Conservation (phyloP, 2,329 filamentous ascomycete genomes). For the Calonectria henricotiae region DNA sequence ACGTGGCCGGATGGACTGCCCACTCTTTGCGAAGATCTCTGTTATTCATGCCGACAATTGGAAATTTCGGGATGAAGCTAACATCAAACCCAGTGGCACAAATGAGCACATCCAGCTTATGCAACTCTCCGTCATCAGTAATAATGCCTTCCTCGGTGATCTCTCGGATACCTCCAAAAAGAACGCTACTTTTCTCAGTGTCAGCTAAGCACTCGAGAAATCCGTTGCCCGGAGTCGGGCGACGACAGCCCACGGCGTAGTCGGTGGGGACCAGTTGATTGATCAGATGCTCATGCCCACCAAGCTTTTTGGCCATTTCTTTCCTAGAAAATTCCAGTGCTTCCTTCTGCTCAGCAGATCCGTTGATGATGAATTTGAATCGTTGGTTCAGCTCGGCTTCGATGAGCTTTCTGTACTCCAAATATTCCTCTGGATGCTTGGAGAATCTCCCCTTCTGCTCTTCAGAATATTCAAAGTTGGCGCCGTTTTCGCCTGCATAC, state of each 20-base stretch:
- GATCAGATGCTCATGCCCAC: not conserved
- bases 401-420: slow-evolving; percentile 7
- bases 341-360: not conserved
- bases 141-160: slow-evolving; percentile 11
- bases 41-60: not conserved
- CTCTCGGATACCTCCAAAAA: not conserved
- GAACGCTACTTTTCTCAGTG: not conserved
- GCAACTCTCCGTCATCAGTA: not conserved
- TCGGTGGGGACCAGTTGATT: not conserved
- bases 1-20: slow-evolving; percentile 2
- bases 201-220: slow-evolving; percentile 10
- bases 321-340: not conserved
- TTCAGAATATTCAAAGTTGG: slow-evolving; percentile 7
- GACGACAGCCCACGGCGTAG: not conserved
- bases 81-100: slow-evolving; percentile 14
- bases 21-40: slow-evolving; percentile 4
- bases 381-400: slow-evolving; percentile 4
- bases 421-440: not conserved
- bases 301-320: slow-evolving; percentile 16
- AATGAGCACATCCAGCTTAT: slow-evolving; percentile 7
- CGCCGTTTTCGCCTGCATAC: slow-evolving; percentile 1
- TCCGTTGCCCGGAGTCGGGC: slow-evolving; percentile 6
- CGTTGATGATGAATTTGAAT: slow-evolving; percentile 7
- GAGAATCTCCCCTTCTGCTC: slow-evolving; percentile 4
- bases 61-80: slow-evolving; percentile 11